Base-by-base conservation (phyloP, 257 asterid genomes). In the Solanum bulbocastanum region DNA sequence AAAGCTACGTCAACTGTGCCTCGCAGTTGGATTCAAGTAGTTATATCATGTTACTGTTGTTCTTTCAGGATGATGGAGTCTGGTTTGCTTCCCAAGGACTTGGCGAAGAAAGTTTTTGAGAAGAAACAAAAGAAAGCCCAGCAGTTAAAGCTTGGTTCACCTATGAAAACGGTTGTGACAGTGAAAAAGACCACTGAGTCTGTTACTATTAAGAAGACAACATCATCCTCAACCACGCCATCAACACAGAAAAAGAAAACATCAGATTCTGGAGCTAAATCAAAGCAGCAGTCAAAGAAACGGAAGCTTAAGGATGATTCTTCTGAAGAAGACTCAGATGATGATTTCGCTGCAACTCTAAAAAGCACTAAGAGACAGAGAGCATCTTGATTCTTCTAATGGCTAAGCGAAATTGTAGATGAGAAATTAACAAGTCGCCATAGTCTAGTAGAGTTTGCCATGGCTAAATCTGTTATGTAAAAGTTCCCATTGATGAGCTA, bases 41-140 rank as follows among this genome's bases (percentile, higher is more conserved):
- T 78, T 15, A 25, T 42, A 25, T 10, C 18, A 11, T 27, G 62
- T 10, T 30, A 16, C 37, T 46, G 30, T 27, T 81, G 25, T 46
- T 81, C 13, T 46, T 49, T 33, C 90, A 97, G 99, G 99, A 92
- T 97, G 99, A 96, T 97, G 99, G 99, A 97, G 90, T 94, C 92
- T 1, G 99, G 99, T 83, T 93, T 97, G 92, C 99, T 97, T 32
- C 88, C 96, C 15, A 91, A 90, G 90, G 98, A 97, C 30, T 92
- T 66, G 66, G 99, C 99, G 0, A 91, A 91, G 91, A 93, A 94
- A 87, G 90, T 96, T n/a, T 92, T 91, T 1, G 98, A 96, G 84
- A 92, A 90, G 90, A 96, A 92, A 88, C 96, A 92, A 91, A 93
- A 89, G 86, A 93, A 88, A 88, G 82, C 90, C 52, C 94, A 93